phyloP scores from a whole-genome alignment of 1,284 basidiomycete genomes.

The Rhodotorula sp. region DNA sequence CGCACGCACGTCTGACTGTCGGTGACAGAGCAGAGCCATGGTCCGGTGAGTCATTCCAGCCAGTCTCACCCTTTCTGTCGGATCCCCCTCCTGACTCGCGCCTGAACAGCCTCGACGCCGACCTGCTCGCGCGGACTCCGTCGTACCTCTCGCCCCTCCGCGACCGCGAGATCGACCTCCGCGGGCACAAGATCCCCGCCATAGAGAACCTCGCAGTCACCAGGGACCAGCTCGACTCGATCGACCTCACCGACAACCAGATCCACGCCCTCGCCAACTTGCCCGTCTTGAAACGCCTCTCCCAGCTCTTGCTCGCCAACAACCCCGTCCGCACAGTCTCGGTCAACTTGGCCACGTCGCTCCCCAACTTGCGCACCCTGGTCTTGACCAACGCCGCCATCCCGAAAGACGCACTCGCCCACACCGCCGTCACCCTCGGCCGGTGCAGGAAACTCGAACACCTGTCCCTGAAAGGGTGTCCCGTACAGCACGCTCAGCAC shows the following conservation, averaged over 20 bases:
- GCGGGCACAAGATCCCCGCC: slow-evolving; percentile 94
- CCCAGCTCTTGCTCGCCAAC: slow-evolving; percentile 77
- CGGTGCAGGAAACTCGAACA: slow-evolving; percentile 75
- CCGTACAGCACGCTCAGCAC: slow-evolving; percentile 87
- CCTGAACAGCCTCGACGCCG: slow-evolving; percentile 66
- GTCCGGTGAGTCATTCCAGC: slow-evolving; percentile 8
- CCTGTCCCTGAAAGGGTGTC: slow-evolving; percentile 82
- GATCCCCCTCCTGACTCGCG: not conserved
- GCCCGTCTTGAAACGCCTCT: slow-evolving; percentile 73
- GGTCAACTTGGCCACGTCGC: slow-evolving; percentile 70
- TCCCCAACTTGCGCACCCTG: slow-evolving; percentile 78
- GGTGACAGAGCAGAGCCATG: not conserved
- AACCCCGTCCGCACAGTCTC: slow-evolving; percentile 83
- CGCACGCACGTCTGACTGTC: too few species aligned
- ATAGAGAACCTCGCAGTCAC: slow-evolving; percentile 99
- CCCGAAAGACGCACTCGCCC: slow-evolving; percentile 65
- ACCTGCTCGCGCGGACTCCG: slow-evolving; percentile 73
- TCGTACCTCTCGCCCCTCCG: slow-evolving; percentile 84
- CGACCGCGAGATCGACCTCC: slow-evolving; percentile 89
- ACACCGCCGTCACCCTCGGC: slow-evolving; percentile 79
- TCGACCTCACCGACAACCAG: slow-evolving; percentile 96
- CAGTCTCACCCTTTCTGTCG: not conserved
- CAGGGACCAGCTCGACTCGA: slow-evolving; percentile 66
- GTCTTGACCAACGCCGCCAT: slow-evolving; percentile 58
- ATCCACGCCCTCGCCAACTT: slow-evolving; percentile 84